These are phyloP conservation scores for Penicillium flavigenum DNA, from an alignment of 495 filamentous ascomycete genomes.

Conservation along the genomic window DNA sequence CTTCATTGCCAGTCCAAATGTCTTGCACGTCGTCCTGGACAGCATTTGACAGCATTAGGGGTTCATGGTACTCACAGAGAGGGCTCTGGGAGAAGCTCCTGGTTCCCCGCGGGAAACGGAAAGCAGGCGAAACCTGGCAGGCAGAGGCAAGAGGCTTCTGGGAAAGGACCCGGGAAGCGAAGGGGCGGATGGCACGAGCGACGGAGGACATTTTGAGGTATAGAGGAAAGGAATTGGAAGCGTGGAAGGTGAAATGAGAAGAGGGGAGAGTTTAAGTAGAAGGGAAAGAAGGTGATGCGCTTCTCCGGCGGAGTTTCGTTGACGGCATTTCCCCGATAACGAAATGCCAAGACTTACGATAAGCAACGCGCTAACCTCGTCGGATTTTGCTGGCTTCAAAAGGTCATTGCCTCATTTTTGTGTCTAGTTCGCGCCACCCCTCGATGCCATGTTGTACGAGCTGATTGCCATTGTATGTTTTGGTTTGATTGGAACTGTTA, in stretches of 20 bases:
- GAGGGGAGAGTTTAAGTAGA: slow-evolving; percentile 30
- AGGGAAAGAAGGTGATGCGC: slow-evolving; percentile 25
- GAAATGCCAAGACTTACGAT: slow-evolving; percentile 34
- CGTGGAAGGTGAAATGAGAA: slow-evolving; percentile 25
- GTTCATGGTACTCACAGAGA: slow-evolving; percentile 38
- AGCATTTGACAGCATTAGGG: slow-evolving; percentile 12
- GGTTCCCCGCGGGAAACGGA: slow-evolving; percentile 54
- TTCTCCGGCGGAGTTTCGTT: slow-evolving; percentile 29
- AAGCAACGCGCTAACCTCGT: slow-evolving; percentile 28
- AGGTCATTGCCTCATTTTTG: slow-evolving; percentile 8
- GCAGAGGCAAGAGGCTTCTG: slow-evolving; percentile 43
- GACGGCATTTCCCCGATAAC: slow-evolving; percentile 22
- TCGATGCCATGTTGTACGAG: slow-evolving; percentile 84
- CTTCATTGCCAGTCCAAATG: background rate
- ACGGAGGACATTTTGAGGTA: slow-evolving; percentile 40
- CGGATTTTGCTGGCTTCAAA: slow-evolving; percentile 28
- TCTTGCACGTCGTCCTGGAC: background rate
- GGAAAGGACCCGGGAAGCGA: slow-evolving; percentile 43
- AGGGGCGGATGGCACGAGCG: slow-evolving; percentile 43
- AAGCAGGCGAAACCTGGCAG: slow-evolving; percentile 42
- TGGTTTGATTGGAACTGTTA: background rate
- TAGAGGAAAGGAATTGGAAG: slow-evolving; percentile 19
- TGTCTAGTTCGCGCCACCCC: slow-evolving; percentile 22
- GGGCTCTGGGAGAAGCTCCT: slow-evolving; percentile 50
- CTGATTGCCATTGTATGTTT: slow-evolving; percentile 85